Base-by-base conservation (phyloP, 2,329 filamentous ascomycete genomes). In the Fusarium sp. region DNA sequence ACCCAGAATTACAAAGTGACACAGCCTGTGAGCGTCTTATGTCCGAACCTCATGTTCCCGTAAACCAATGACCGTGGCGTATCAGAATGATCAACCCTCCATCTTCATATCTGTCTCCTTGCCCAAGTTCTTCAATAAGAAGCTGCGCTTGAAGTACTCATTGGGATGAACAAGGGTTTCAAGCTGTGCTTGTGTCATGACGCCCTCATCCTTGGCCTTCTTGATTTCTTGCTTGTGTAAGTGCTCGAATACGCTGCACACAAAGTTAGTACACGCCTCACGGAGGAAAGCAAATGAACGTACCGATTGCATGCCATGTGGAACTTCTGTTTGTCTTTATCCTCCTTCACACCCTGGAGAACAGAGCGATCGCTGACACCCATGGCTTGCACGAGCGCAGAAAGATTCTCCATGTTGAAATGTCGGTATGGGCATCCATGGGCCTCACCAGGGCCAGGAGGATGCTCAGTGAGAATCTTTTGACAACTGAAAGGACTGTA, bases 161-260 rank as follows among this genome's bases (percentile, higher is more conserved):
- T 99, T 99, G 13, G 96, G 96, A 80, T 99, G 96, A 22, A 97
- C 90, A 76, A 99, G 97, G 0, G 95, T 98, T 80, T 98, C 95
- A 41, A 97, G 84, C 77, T 97, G 92, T 17, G 88, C 88, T 8
- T 90, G 82, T 14, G 85, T 89, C 88, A 91, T 91, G 51, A 89
- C 83, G 7, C 88, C 85, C 49, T 93, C 89, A 41, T 94, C 92
- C 79, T 90, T 92, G 65, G 91, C 92, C 74, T 87, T 88, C 76
- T 89, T 91, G 60, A 96, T 88, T 77, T 95, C 91, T 19, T 83
- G 83, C 76, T 92, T 94, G 79, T 99, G 94, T 19, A 91, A 81
- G 76, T 91, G 87, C 74, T 99, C 96, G 77, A 98, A 99, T 1
- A 99, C 95, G 4, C 88, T 90, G 63, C 30, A 19, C 52, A 30